Conservation (phyloP, 2,329 filamentous ascomycete genomes). For the Fusarium sp. region DNA sequence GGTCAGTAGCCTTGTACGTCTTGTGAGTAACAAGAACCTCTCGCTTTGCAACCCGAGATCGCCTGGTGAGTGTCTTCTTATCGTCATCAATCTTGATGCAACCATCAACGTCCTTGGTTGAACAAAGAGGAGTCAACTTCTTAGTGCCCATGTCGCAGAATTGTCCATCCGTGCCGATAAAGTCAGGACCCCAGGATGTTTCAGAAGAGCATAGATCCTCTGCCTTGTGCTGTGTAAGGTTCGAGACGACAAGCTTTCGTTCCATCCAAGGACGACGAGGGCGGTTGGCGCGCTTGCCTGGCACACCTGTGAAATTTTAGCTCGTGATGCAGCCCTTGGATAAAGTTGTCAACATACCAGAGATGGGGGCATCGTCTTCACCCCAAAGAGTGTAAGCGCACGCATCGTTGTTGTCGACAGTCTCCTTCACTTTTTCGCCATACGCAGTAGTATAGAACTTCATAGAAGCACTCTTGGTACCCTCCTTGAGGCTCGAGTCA, state of each 20-base stretch:
- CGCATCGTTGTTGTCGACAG: not conserved
- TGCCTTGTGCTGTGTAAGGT: not conserved
- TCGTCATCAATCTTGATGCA: not conserved
- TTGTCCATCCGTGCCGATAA: not conserved
- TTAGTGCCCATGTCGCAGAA: not conserved
- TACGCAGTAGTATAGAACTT: not conserved
- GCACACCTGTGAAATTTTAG: rapidly evolving
- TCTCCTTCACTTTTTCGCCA: not conserved
- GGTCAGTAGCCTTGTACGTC: not conserved
- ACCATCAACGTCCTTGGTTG: not conserved
- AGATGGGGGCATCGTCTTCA: not conserved
- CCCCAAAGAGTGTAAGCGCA: not conserved
- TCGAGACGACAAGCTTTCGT: rapidly evolving
- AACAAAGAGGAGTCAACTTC: not conserved
- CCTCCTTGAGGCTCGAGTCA: rapidly evolving
- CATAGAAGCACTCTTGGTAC: not conserved
- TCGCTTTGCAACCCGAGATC: not conserved
- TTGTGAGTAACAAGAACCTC: not conserved
- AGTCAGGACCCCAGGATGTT: not conserved
- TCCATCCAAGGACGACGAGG: not conserved
- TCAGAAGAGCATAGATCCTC: not conserved
- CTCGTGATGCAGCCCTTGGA: rapidly evolving
- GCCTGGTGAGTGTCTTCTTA: not conserved
- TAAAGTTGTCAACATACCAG: rapidly evolving
- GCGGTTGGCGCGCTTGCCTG: not conserved